These are phyloP conservation scores for Sclerotinia glacialis DNA, from an alignment of 2,329 filamentous ascomycete species.

Conservation along the genomic window DNA sequence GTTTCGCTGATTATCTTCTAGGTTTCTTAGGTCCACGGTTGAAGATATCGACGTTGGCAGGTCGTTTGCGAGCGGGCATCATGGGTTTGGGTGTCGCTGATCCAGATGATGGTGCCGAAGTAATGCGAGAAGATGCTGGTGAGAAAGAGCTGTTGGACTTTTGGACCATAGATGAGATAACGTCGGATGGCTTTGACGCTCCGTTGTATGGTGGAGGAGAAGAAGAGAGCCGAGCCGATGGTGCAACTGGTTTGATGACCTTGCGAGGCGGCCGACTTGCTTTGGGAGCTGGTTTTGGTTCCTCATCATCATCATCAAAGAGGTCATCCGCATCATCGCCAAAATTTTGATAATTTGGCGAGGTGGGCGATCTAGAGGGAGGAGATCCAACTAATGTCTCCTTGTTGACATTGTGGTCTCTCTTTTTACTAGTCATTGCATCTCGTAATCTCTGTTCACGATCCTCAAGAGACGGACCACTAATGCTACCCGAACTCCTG, in stretches of 20 bases:
- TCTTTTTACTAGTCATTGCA: slow-evolving; percentile 27
- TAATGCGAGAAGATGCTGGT: not conserved
- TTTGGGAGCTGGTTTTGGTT: slow-evolving; percentile 7
- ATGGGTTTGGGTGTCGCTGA: not conserved
- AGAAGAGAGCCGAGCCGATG: slow-evolving; percentile 15
- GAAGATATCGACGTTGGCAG: slow-evolving; percentile 15
- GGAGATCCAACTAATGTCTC: slow-evolving; percentile 29
- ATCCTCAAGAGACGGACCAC: slow-evolving; percentile 37
- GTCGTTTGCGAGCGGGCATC: slow-evolving; percentile 18
- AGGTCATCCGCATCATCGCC: slow-evolving; percentile 31
- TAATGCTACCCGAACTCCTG: slow-evolving; percentile 25
- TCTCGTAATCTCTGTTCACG: slow-evolving; percentile 40
- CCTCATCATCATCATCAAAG: slow-evolving; percentile 29
- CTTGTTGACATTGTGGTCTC: slow-evolving; percentile 15
- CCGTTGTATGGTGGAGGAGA: not conserved
- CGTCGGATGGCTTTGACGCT: not conserved
- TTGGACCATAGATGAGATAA: not conserved
- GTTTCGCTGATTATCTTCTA: slow-evolving; percentile 6
- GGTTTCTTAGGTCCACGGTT: slow-evolving; percentile 23
- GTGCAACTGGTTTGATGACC: not conserved
- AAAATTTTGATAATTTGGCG: slow-evolving; percentile 30
- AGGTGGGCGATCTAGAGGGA: not conserved
- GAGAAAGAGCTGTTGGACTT: not conserved
- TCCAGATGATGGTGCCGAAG: slow-evolving; percentile 10
- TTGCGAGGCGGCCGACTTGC: slow-evolving; percentile 10